Percentiles rank a stretch among this genome's conserved stretches.
Evolutionary conservation across 257 asterid species (phyloP).

Genomic region (Primulina eburnea): DNA sequence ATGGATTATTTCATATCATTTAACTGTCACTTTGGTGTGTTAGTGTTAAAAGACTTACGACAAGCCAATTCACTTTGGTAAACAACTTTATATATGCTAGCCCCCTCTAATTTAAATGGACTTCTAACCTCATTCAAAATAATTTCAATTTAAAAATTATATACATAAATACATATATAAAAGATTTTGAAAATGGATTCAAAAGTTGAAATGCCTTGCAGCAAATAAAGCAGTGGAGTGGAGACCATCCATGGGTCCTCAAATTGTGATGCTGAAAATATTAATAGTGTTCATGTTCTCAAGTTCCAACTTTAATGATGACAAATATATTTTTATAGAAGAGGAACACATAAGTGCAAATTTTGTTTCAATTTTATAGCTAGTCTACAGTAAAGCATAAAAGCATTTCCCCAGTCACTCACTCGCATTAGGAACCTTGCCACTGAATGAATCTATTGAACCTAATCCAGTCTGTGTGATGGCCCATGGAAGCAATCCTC

Average conservation of each 20-base stretch:
- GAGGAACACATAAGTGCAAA: neutral
- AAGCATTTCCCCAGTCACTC: neutral
- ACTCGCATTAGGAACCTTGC: neutral
- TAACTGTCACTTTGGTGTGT: neutral
- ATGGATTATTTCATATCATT: slow-evolving; percentile 3
- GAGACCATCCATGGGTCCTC: neutral
- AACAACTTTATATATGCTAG: slow-evolving; percentile 7
- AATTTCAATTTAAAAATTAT: neutral
- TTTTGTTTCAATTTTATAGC: neutral
- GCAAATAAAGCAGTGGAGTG: neutral
- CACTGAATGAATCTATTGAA: neutral
- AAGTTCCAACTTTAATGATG: neutral
- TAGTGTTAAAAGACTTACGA: neutral
- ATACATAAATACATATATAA: too few species aligned
- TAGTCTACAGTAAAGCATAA: neutral
- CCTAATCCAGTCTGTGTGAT: neutral
- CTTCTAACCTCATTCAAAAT: neutral
- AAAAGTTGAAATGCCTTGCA: neutral
- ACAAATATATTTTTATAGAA: neutral
- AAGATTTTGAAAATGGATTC: neutral
- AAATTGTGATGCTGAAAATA: neutral
- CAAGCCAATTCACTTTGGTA: slow-evolving; percentile 12
- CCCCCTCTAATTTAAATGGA: neutral
- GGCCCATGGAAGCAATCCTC: neutral
- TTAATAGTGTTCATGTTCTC: neutral